Evolutionary conservation across 805 yeast genomes (phyloP).

Genomic region (Allodekkera sacchari): DNA sequence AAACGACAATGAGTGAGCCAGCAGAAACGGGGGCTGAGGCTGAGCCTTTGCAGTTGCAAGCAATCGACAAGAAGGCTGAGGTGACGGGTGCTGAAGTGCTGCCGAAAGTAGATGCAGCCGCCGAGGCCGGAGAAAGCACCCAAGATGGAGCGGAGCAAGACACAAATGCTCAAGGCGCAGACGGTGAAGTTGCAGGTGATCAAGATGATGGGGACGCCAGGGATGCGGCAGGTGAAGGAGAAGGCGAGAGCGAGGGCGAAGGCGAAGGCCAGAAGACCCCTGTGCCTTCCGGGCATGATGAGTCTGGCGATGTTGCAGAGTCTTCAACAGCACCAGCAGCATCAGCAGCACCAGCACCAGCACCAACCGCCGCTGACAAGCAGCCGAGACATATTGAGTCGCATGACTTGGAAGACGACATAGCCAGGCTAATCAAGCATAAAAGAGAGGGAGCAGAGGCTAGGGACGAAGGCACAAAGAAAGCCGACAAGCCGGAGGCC

Average conservation of each 20-base stretch:
- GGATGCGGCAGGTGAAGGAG: not conserved
- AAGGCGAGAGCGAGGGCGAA: not conserved
- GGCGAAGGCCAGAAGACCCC: not conserved
- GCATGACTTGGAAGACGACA: constrained; percentile 12
- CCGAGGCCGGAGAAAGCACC: not conserved
- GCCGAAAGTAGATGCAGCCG: not conserved
- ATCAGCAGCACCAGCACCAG: constrained; percentile 2
- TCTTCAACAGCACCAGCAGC: not conserved
- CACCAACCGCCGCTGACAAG: not conserved
- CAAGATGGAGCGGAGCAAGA: not conserved
- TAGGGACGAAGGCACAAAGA: constrained; percentile 9
- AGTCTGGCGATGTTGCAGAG: not conserved
- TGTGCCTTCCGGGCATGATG: not conserved
- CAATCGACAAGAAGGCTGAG: not conserved
- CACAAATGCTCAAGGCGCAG: not conserved
- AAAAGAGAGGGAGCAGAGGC: constrained; percentile 9
- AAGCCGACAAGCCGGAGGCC: no score
- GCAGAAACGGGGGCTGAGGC: no score
- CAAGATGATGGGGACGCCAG: constrained; percentile 6
- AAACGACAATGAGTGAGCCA: no score
- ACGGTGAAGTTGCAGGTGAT: constrained; percentile 3
- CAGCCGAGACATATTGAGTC: constrained; percentile 13
- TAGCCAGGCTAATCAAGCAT: constrained; percentile 10
- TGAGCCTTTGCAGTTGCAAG: no score
- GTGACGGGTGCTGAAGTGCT: not conserved